Base-by-base conservation (phyloP, 805 yeast species). In the Cyberlindnera saturnus region DNA sequence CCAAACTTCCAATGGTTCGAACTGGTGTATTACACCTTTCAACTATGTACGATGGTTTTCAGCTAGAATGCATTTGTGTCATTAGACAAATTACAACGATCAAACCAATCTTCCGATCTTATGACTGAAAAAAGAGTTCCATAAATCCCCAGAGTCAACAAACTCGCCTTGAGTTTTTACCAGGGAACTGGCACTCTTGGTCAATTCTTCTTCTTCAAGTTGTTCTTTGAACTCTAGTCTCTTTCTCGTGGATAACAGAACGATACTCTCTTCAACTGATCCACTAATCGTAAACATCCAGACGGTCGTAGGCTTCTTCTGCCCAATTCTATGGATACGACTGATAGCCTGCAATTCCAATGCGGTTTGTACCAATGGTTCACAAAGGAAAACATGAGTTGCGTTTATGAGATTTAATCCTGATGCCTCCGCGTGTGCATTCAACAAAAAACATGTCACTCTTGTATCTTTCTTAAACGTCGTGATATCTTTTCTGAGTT, bases 381-480 rank as follows among this genome's bases (percentile, higher is more conserved):
- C 99, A 61, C 97, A 86, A 5, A 93, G 61, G 48, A 90, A 83
- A 0, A 93, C 91, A 60, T 93, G 96, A 3, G 86, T 84, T 0
- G 99, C 98, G 66, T 91, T 91, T 8, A 89, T 80, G 43, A 93
- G 69, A 8, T 96, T 93, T 49, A 93, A 67, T 0, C 99, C 99
- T 13, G 96, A 81, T 8, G 96, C 89, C 57, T 90, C 87, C 0
- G 90, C 82, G 50, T 79, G 82, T 0, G 96, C 91, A 62, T 88
- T 87, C 50, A 93, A 64, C 23, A 93, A 63, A 56, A 91, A 82
- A 61, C 98, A 91, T 0, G 96, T 86, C n/a, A 84, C 73, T 0
- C 68, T 59, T 3, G 77, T 66, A 50, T 77, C 71, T 28, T 71
- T 73, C 51, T 82, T 83, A 63, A 88, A 88, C 29, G 64, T 61